A percentile compares a stretch with the other conserved stretches of the same genome.
Evolutionary conservation across 306 rosid genomes (phyloP).

Genomic region (Rosa persica): DNA sequence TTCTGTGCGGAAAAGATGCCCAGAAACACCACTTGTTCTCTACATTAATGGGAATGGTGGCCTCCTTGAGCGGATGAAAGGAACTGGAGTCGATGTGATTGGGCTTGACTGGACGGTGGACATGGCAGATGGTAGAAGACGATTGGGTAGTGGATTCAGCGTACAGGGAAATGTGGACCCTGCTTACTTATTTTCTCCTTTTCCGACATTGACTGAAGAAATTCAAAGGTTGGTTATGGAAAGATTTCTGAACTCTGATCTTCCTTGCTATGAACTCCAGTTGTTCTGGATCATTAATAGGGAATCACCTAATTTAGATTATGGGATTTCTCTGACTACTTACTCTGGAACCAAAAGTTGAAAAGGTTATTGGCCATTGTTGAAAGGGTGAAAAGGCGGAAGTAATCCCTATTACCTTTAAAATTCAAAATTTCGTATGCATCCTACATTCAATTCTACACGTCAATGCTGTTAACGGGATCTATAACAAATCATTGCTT

Average conservation of each 20-base stretch:
- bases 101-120: conserved; percentile 98
- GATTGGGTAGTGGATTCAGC: conserved; percentile 72
- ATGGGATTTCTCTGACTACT: neutral
- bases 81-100: conserved; percentile 83
- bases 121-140: conserved; percentile 90
- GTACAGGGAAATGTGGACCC: conserved; percentile 99
- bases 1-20: conserved; percentile 66
- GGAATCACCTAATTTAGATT: neutral
- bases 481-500: neutral
- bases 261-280: conserved; percentile 6
- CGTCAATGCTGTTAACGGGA: neutral
- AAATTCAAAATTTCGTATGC: neutral
- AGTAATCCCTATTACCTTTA: neutral
- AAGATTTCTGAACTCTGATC: conserved; percentile 7
- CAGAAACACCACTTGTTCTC: conserved; percentile 77
- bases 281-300: neutral
- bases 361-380: neutral
- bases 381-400: neutral
- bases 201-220: conserved; percentile 77
- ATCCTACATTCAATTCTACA: neutral
- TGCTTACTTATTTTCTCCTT: conserved; percentile 83
- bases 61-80: conserved; percentile 91
- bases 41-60: conserved; percentile 98
- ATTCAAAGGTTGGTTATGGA: conserved; percentile 70
- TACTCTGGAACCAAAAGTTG: neutral